phyloP scores from a whole-genome alignment of 768 basidiomycete genomes.

The Rhodotorula paludigena region DNA sequence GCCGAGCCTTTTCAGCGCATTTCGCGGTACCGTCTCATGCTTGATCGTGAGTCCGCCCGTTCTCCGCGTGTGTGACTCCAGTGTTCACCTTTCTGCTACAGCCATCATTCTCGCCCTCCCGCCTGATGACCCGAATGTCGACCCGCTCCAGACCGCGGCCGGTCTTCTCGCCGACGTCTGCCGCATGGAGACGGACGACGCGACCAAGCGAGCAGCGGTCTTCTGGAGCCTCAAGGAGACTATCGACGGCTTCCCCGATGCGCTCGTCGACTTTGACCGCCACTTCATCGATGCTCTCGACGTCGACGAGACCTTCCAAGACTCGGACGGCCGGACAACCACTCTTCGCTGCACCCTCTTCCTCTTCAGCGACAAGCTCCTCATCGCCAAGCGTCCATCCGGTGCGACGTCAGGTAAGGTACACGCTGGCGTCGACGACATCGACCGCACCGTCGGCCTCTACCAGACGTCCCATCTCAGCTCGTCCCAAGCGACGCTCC shows the following conservation, averaged over 20 bases:
- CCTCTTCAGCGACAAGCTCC: conserved; percentile 87
- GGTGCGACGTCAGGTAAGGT: conserved; percentile 44
- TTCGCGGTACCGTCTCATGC: conserved; percentile 86
- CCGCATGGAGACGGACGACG: conserved; percentile 81
- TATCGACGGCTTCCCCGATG: conserved; percentile 85
- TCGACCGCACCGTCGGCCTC: conserved; percentile 60
- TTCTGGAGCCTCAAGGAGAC: conserved; percentile 78
- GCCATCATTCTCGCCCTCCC: conserved; percentile 88
- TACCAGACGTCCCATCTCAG: conserved; percentile 34
- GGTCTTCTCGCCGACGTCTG: conserved; percentile 87
- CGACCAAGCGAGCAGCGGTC: conserved; percentile 80
- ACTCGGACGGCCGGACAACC: conserved; percentile 47
- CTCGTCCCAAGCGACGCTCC: conserved; percentile 46
- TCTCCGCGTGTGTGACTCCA: neutral
- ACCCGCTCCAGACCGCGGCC: conserved; percentile 74
- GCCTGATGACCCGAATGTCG: conserved; percentile 67
- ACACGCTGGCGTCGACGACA: conserved; percentile 65
- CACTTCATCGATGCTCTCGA: conserved; percentile 88
- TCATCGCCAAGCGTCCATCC: conserved; percentile 75
- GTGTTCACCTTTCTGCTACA: conserved; percentile 21
- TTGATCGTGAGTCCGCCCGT: conserved; percentile 54
- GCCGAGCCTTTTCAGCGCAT: conserved; percentile 57
- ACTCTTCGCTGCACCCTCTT: conserved; percentile 80
- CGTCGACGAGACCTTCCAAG: conserved; percentile 63
- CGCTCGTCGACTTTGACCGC: conserved; percentile 79